Evolutionary conservation across 805 yeast genomes (phyloP).

Genomic region (Sporopachydermia lactativora): DNA sequence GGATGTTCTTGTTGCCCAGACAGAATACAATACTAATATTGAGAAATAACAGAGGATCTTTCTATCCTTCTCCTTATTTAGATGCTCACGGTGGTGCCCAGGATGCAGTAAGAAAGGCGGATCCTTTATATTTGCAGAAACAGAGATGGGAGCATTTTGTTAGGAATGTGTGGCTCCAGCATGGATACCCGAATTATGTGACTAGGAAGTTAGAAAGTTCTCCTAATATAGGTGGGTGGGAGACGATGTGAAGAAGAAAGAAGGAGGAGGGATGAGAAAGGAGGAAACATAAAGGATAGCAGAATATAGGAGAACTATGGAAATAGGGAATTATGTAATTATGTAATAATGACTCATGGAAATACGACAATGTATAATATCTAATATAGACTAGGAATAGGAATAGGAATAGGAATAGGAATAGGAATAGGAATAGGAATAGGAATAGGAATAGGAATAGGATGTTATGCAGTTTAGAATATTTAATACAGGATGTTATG

Average conservation of each 20-base stretch:
- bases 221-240: slow-evolving; percentile 93
- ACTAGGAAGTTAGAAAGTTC: slow-evolving; percentile 70
- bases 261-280: no score
- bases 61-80: slow-evolving; percentile 68
- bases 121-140: slow-evolving; percentile 53
- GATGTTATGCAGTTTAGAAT: no score
- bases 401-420: no score
- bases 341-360: no score
- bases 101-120: slow-evolving; percentile 25
- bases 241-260: slow-evolving; percentile 50
- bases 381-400: no score
- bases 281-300: no score
- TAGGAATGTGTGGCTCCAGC: slow-evolving; percentile 61
- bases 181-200: slow-evolving; percentile 61
- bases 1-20: slow-evolving; percentile 61
- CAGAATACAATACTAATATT: slow-evolving; percentile 50
- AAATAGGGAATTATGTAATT: no score
- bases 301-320: no score
- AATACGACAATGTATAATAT: no score
- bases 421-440: no score
- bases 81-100: slow-evolving; percentile 68
- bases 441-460: no score
- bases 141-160: slow-evolving; percentile 52
- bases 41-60: slow-evolving; percentile 69
- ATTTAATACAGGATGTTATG: no score